A percentile compares a stretch with the other conserved stretches of the same genome.
Evolutionary conservation across 2,329 filamentous ascomycete species (phyloP).

Genomic region (Verticillium dahliae): DNA sequence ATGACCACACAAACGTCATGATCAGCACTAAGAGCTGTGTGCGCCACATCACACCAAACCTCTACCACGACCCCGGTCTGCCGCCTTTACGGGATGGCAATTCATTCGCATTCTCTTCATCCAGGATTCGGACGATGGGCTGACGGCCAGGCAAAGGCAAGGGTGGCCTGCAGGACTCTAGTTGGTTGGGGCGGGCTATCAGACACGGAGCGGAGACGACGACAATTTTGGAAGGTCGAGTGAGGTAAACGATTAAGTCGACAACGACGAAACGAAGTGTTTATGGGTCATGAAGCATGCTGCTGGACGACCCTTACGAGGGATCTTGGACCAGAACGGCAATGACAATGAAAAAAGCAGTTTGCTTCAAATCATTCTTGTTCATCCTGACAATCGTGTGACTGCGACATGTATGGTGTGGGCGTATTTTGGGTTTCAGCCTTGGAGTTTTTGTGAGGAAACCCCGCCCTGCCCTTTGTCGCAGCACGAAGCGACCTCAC

Average conservation of each 20-base stretch:
- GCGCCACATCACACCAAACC: conserved; percentile 1
- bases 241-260: conserved; percentile 1
- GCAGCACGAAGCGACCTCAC: neutral
- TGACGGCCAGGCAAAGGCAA: neutral
- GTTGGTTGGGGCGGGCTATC: conserved; percentile 1
- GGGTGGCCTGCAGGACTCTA: neutral
- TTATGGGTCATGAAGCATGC: conserved; percentile 1
- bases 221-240: neutral
- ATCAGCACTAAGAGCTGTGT: conserved; percentile 1
- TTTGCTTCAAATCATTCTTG: neutral
- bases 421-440: neutral
- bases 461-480: neutral
- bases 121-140: neutral
- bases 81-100: neutral
- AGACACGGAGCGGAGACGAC: neutral
- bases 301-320: neutral
- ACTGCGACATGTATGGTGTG: no score
- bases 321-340: conserved; percentile 1
- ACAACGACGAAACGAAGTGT: conserved; percentile 4
- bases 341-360: conserved; percentile 3
- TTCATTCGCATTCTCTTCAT: neutral
- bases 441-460: neutral
- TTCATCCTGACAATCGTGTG: no score
- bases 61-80: neutral
- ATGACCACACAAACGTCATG: conserved; percentile 8